These are phyloP conservation scores for Arxiozyma bovina DNA, from an alignment of 1,139 yeast genomes.

Conservation along the genomic window DNA sequence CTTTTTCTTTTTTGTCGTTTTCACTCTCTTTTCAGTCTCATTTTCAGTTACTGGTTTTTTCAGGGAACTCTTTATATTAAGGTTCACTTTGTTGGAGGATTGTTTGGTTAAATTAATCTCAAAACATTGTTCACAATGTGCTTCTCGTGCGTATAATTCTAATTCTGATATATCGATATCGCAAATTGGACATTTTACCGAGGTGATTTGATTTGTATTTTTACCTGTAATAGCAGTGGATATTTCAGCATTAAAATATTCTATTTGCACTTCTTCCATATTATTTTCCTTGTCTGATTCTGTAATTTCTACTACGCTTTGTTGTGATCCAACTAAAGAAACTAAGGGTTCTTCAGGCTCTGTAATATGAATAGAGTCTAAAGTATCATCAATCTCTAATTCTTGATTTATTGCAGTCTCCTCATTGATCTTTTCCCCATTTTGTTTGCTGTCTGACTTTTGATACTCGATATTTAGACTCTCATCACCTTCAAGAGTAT, in stretches of 20 bases:
- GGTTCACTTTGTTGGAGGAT: not conserved
- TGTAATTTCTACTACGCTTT: conserved; percentile 1
- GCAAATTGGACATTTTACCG: conserved; percentile 45
- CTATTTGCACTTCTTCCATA: conserved; percentile 1
- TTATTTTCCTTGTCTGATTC: not conserved
- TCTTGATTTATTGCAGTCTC: not conserved
- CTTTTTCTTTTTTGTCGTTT: not conserved
- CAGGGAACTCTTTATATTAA: not conserved
- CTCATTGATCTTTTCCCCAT: not conserved
- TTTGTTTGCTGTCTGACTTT: not conserved
- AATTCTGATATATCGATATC: conserved; percentile 31
- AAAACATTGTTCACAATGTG: conserved; percentile 54
- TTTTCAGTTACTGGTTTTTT: not conserved
- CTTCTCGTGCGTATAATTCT: conserved; percentile 38
- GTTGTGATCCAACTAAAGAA: not conserved
- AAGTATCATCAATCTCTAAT: not conserved
- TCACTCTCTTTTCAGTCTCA: not conserved
- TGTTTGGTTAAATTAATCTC: conserved; percentile 6
- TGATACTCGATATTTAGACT: not conserved
- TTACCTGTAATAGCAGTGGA: not conserved
- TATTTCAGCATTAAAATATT: not conserved
- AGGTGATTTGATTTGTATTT: not conserved
- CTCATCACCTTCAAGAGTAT: not conserved
- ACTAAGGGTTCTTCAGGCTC: not conserved
- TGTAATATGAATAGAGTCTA: not conserved